Conservation (phyloP, 805 yeast species). For the Kodamaea lidongshanica region DNA sequence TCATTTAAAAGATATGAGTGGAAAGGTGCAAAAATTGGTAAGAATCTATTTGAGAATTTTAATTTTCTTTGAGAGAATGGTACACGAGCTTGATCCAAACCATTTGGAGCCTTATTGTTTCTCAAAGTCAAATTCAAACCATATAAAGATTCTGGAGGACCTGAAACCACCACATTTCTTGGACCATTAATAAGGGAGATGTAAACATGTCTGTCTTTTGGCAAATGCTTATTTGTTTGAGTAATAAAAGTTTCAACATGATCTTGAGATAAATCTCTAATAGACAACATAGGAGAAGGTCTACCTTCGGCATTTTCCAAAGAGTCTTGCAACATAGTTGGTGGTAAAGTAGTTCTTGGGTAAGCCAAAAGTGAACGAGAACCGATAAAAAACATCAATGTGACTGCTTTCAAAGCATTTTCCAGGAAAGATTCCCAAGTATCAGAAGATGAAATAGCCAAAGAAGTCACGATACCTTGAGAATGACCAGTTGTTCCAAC, state of each 20-base stretch:
- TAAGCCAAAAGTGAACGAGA: conserved; percentile 83
- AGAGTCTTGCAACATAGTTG: conserved; percentile 86
- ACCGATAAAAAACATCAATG: conserved; percentile 88
- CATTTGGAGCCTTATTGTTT: conserved; percentile 90
- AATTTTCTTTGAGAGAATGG: conserved; percentile 93
- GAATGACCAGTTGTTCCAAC: conserved; percentile 84
- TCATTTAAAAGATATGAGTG: conserved; percentile 79
- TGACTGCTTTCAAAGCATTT: conserved; percentile 70
- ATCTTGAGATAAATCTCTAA: conserved; percentile 76
- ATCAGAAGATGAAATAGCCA: conserved; percentile 75
- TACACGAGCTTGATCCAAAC: conserved; percentile 90
- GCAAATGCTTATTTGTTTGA: conserved; percentile 88
- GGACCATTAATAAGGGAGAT: conserved; percentile 94
- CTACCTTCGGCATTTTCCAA: conserved; percentile 91
- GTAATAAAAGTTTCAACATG: conserved; percentile 77
- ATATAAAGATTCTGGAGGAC: conserved; percentile 96
- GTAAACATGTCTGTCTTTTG: conserved; percentile 82
- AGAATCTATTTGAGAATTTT: conserved; percentile 85
- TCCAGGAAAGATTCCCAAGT: conserved; percentile 79
- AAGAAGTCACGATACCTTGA: conserved; percentile 88
- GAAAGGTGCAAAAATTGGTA: conserved; percentile 95
- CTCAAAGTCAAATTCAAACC: conserved; percentile 91
- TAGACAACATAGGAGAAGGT: conserved; percentile 96
- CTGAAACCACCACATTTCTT: conserved; percentile 88
- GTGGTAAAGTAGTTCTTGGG: conserved; percentile 92